Evolutionary conservation across 2,329 filamentous ascomycete species (phyloP).

Genomic region (Xylariaceae sp.): DNA sequence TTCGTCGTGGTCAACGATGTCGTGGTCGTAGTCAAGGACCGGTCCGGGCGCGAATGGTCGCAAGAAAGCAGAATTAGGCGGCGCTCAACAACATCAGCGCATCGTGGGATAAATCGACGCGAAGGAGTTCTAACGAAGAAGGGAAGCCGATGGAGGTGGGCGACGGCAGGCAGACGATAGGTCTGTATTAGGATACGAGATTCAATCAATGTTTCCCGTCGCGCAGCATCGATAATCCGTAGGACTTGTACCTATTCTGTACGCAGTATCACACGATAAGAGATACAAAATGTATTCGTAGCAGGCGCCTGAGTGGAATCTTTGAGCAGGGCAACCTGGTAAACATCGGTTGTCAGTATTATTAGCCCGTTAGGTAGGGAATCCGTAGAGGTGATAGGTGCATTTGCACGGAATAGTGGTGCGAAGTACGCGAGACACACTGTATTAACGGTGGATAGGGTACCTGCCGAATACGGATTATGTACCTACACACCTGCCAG

Average conservation of each 20-base stretch:
- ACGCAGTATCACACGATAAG: too few species aligned
- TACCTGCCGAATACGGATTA: too few species aligned
- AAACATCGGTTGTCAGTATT: too few species aligned
- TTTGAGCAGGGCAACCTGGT: neutral
- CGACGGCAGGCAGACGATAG: neutral
- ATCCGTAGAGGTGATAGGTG: too few species aligned
- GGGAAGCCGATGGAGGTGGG: neutral
- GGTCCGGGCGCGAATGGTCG: constrained; percentile 22
- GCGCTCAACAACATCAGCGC: constrained; percentile 18
- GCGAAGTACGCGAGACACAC: too few species aligned
- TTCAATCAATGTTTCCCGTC: neutral
- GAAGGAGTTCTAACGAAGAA: constrained; percentile 7
- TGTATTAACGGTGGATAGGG: too few species aligned
- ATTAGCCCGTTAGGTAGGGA: too few species aligned
- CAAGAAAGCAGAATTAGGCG: constrained; percentile 14
- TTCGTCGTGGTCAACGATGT: constrained; percentile 10
- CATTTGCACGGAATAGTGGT: too few species aligned
- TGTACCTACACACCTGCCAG: too few species aligned
- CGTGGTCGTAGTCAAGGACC: constrained; percentile 16
- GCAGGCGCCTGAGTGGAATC: neutral
- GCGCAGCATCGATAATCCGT: neutral
- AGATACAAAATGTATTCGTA: too few species aligned
- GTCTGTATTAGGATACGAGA: neutral
- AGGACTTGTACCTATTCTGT: neutral
- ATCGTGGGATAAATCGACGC: constrained; percentile 14